phyloP scores from a whole-genome alignment of 805 yeast species.

The Cyberlindnera japonica region DNA sequence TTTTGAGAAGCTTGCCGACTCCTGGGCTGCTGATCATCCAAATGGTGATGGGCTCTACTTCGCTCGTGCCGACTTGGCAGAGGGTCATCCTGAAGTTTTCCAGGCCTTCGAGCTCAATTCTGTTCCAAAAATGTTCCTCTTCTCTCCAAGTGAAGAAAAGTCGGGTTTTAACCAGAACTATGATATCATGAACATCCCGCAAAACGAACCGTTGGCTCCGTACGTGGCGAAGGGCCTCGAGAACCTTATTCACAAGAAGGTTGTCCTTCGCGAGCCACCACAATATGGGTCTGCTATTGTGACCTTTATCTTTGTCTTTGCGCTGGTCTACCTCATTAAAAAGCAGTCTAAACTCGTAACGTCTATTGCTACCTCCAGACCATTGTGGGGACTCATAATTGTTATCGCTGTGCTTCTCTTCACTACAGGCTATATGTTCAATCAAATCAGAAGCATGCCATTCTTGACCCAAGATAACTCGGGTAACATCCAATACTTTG shows the following conservation, averaged over 20 bases:
- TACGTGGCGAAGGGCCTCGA: slow-evolving; percentile 29
- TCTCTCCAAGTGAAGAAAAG: slow-evolving; percentile 48
- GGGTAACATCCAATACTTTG: slow-evolving; percentile 41
- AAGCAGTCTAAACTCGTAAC: slow-evolving; percentile 34
- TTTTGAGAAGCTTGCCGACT: slow-evolving; percentile 54
- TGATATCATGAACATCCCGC: slow-evolving; percentile 31
- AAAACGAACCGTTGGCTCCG: slow-evolving; percentile 29
- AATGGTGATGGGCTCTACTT: slow-evolving; percentile 57
- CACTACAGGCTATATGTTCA: slow-evolving; percentile 91
- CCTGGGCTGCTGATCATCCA: slow-evolving; percentile 61
- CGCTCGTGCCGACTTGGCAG: slow-evolving; percentile 68
- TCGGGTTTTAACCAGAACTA: slow-evolving; percentile 32
- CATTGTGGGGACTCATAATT: slow-evolving; percentile 70
- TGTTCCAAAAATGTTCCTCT: slow-evolving; percentile 75
- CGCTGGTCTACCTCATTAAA: slow-evolving; percentile 31
- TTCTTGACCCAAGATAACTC: slow-evolving; percentile 45
- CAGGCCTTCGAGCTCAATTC: slow-evolving; percentile 48
- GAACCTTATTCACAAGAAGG: slow-evolving; percentile 19
- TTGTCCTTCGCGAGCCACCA: slow-evolving; percentile 33
- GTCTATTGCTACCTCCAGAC: slow-evolving; percentile 44
- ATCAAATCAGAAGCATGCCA: slow-evolving; percentile 64
- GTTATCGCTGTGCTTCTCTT: slow-evolving; percentile 66
- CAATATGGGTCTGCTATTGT: slow-evolving; percentile 36
- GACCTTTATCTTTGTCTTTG: slow-evolving; percentile 25
- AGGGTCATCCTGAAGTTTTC: slow-evolving; percentile 46